Conservation (phyloP, 2,329 filamentous ascomycete species). For the Hymenoscyphus linearis region DNA sequence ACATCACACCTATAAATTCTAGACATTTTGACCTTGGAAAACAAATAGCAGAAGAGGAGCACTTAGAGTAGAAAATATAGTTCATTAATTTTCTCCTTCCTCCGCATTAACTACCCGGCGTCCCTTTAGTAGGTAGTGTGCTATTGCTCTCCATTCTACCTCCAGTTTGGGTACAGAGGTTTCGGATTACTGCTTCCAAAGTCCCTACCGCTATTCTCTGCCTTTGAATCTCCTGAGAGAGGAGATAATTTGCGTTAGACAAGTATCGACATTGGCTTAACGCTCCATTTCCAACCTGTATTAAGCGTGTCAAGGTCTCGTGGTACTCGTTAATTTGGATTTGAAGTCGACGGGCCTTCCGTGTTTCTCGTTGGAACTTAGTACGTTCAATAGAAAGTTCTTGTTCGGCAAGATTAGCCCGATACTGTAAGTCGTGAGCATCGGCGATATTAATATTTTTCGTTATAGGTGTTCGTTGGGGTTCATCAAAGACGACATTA, state of each 20-base stretch:
- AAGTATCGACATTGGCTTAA: neutral
- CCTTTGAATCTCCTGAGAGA: neutral
- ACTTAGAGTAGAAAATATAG: neutral
- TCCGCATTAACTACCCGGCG: neutral
- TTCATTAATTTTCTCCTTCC: neutral
- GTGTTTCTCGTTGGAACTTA: neutral
- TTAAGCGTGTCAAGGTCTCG: neutral
- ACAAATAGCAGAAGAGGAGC: neutral
- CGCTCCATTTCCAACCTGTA: neutral
- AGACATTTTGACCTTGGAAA: neutral
- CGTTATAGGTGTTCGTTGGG: neutral
- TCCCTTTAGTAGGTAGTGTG: neutral
- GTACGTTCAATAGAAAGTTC: neutral
- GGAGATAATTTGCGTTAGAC: neutral
- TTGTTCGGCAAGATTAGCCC: neutral
- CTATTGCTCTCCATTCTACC: neutral
- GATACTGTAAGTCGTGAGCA: neutral
- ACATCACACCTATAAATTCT: neutral
- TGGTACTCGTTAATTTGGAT: neutral
- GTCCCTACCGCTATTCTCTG: neutral
- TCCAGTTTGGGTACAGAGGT: neutral
- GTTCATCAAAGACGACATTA: neutral
- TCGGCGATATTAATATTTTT: neutral
- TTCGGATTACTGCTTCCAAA: neutral
- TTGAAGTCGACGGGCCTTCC: constrained; percentile 1